Evolutionary conservation across 306 rosid species (phyloP).

Genomic region (Vigna trinervia): DNA sequence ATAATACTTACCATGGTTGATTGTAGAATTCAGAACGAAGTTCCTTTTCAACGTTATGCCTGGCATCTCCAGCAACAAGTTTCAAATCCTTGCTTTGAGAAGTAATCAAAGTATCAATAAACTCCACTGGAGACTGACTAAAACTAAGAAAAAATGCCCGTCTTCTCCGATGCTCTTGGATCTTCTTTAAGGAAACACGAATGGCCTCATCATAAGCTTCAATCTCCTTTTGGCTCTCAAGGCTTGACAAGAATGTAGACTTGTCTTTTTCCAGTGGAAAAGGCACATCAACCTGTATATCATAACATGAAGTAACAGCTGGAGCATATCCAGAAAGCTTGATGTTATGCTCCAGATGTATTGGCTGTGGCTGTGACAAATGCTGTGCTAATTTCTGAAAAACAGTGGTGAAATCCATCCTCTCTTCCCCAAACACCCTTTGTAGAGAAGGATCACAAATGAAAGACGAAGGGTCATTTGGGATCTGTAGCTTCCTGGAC

Average conservation of each 20-base stretch:
- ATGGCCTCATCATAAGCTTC: constrained; percentile 76
- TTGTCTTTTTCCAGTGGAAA: constrained; percentile 64
- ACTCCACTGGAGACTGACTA: constrained; percentile 85
- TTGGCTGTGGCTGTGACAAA: constrained; percentile 68
- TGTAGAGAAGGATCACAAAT: constrained; percentile 82
- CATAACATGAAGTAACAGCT: constrained; percentile 78
- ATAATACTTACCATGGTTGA: constrained; percentile 74
- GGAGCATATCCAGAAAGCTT: constrained; percentile 83
- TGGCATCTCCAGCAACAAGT: constrained; percentile 74
- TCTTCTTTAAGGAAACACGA: constrained; percentile 60
- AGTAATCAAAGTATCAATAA: constrained; percentile 66
- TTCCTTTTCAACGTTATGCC: constrained; percentile 60
- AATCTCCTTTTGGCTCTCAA: constrained; percentile 66
- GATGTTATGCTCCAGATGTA: constrained; percentile 77
- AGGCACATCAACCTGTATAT: constrained; percentile 83
- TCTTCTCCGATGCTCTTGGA: constrained; percentile 72
- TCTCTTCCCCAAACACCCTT: constrained; percentile 80
- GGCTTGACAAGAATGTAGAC: constrained; percentile 59
- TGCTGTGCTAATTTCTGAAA: constrained; percentile 69
- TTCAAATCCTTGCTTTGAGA: constrained; percentile 82
- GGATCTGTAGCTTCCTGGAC: constrained; percentile 65
- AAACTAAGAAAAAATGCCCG: constrained; percentile 90
- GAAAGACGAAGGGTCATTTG: constrained; percentile 68
- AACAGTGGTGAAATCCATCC: constrained; percentile 64
- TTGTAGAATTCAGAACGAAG: constrained; percentile 63